These are phyloP conservation scores for Platismatia glauca DNA, from an alignment of 495 filamentous ascomycete genomes.

Conservation along the genomic window DNA sequence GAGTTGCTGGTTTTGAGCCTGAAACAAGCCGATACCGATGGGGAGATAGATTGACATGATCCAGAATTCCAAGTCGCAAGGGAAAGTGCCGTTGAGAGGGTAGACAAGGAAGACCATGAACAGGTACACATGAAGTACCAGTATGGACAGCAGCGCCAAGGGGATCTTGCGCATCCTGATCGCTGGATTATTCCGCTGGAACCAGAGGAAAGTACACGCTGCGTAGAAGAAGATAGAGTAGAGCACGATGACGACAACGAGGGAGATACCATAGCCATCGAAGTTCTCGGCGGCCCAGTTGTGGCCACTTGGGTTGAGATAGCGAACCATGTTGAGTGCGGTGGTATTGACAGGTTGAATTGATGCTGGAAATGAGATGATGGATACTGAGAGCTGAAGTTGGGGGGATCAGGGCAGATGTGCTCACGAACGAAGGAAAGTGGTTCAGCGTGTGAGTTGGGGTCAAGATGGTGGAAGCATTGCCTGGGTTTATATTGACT, in stretches of 20 bases:
- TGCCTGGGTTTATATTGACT: neutral
- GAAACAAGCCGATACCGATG: slow-evolving; percentile 61
- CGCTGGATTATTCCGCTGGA: slow-evolving; percentile 46
- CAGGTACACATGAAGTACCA: slow-evolving; percentile 58
- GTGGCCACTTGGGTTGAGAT: slow-evolving; percentile 21
- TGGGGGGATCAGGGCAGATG: neutral
- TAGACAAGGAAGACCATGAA: slow-evolving; percentile 50
- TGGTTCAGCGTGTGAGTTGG: neutral
- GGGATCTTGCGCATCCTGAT: slow-evolving; percentile 56
- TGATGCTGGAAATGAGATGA: too few relatives aligned
- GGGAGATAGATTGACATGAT: slow-evolving; percentile 64
- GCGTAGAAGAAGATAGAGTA: slow-evolving; percentile 30
- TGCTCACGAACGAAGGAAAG: neutral
- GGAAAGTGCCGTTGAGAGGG: slow-evolving; percentile 49
- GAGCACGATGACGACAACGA: slow-evolving; percentile 15
- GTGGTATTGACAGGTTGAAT: neutral
- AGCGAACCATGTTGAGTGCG: slow-evolving; percentile 17
- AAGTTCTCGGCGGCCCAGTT: slow-evolving; percentile 17
- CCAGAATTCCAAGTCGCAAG: slow-evolving; percentile 56
- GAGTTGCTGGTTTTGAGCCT: slow-evolving; percentile 58
- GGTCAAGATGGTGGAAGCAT: neutral
- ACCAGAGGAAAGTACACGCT: slow-evolving; percentile 47
- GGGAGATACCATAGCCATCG: slow-evolving; percentile 23
- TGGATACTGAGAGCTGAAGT: neutral
- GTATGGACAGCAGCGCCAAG: slow-evolving; percentile 49